phyloP scores from a whole-genome alignment of 2,329 filamentous ascomycete species.

The Dactylellina leptospora region DNA sequence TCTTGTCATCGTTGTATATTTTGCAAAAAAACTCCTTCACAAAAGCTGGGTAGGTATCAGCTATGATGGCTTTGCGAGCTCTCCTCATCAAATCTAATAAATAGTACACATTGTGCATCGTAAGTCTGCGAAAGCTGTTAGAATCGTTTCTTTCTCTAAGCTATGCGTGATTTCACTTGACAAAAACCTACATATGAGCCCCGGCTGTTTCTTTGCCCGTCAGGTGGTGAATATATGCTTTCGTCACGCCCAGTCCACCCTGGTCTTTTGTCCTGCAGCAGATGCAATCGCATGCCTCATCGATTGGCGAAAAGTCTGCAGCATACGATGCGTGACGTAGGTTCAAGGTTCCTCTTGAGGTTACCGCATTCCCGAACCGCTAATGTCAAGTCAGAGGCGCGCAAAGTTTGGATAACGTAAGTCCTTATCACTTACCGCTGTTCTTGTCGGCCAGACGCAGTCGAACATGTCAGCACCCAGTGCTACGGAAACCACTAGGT shows the following conservation, averaged over 20 bases:
- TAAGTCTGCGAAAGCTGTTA: slow-evolving; percentile 68
- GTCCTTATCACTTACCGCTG: slow-evolving; percentile 73
- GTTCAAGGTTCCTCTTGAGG: slow-evolving; percentile 81
- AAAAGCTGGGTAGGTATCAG: slow-evolving; percentile 81
- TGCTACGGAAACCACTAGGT: slow-evolving; percentile 90
- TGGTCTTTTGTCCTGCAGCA: slow-evolving; percentile 75
- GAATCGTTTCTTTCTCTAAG: no score
- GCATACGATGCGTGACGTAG: slow-evolving; percentile 79
- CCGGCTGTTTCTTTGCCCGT: slow-evolving; percentile 94
- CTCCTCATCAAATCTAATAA: slow-evolving; percentile 83
- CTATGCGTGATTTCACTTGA: no score
- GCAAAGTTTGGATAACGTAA: neutral
- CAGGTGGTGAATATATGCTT: slow-evolving; percentile 90
- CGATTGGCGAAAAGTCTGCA: slow-evolving; percentile 82
- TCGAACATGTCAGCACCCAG: slow-evolving; percentile 99
- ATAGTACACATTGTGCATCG: slow-evolving; percentile 96
- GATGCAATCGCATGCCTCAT: slow-evolving; percentile 80
- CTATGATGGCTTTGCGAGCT: slow-evolving; percentile 78
- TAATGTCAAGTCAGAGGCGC: slow-evolving; percentile 55
- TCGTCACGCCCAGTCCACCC: slow-evolving; percentile 77
- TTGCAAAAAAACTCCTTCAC: slow-evolving; percentile 79
- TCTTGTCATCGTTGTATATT: slow-evolving; percentile 71
- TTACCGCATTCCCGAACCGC: slow-evolving; percentile 94
- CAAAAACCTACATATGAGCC: slow-evolving; percentile 68
- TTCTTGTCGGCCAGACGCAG: slow-evolving; percentile 97